These are phyloP conservation scores for Juglanconis sp. DNA, from an alignment of 2,329 filamentous ascomycete genomes.

Conservation along the genomic window DNA sequence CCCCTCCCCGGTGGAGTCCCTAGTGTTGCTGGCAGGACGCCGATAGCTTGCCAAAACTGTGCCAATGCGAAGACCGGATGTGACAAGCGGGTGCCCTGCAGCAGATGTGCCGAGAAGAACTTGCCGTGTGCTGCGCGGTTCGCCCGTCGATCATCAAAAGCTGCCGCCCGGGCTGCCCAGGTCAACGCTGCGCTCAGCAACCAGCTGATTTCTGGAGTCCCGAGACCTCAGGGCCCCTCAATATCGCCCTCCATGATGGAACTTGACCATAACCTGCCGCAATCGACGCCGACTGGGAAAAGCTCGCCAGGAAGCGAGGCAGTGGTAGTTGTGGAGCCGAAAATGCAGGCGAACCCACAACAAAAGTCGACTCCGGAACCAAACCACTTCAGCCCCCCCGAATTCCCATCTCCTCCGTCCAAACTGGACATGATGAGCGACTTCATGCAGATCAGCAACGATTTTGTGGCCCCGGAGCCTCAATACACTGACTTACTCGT, in stretches of 20 bases:
- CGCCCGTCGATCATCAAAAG: conserved; percentile 49
- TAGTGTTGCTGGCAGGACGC: conserved; percentile 39
- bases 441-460: conserved; percentile 36
- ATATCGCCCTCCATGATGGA: conserved; percentile 37
- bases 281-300: conserved; percentile 25
- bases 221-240: conserved; percentile 23
- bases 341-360: conserved; percentile 28
- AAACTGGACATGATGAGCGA: conserved; percentile 39
- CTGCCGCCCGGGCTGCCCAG: conserved; percentile 41
- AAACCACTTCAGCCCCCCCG: conserved; percentile 31
- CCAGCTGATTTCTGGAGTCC: conserved; percentile 22
- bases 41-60: conserved; percentile 49
- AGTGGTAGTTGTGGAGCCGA: conserved; percentile 30
- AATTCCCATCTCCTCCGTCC: conserved; percentile 35
- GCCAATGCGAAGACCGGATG: conserved; percentile 50
- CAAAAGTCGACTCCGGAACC: conserved; percentile 31
- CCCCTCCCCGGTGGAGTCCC: conserved; percentile 40
- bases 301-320: conserved; percentile 27
- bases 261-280: conserved; percentile 27
- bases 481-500: conserved; percentile 42
- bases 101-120: conserved; percentile 47
- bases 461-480: conserved; percentile 33
- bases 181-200: conserved; percentile 32
- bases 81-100: conserved; percentile 47
- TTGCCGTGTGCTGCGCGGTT: conserved; percentile 47